Base-by-base conservation (phyloP, 169 alveolate genomes). In the Theileria equi region DNA sequence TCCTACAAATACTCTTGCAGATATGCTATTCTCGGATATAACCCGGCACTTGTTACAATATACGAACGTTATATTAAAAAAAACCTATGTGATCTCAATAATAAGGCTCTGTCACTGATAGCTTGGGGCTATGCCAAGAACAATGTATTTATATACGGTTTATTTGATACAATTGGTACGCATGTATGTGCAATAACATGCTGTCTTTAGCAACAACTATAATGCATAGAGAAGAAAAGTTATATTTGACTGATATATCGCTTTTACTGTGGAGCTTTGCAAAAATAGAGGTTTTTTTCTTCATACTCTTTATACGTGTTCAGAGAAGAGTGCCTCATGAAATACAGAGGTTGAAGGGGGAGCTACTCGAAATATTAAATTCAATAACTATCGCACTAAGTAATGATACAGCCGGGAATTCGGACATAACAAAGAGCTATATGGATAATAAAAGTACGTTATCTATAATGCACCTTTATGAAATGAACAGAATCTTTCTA, bases 261-360 rank as follows among this genome's bases (percentile, higher is more conserved):
- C 69, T 77, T 5, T 31, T 77, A 38, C 59, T 77, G 36, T 77
- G 86, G 86, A 77, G 81, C 61, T 77, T 66, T 44, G 55, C 81
- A 0, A 77, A 67, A 34, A 38, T 77, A 0, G 73, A 74, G 50
- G 84, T 74, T 34, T 23, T 38, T 49, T 1, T n/a, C 13, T 23
- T 17, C 8, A n/a, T n/a, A 17, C 25, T 34, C 11, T n/a, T 28
- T 6, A 21, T 11, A 5, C 0, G 11, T 17, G 7, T 55, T 28
- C 28, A 77, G 86, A 34, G 86, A 6, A 64, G 74, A 25, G 80
- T 57, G 0, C 81, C 81, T 0, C 77, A 77, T 17, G 81, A 66
- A 45, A 59, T 67, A 11, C 31, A 34, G 8, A 28, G 26, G 32
- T 32, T 77, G 0, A 41, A 66, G 19, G 31, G 28, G 4, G 45